These are phyloP conservation scores for Saccharomycopsis fermentans DNA, from an alignment of 805 yeast species.

Conservation along the genomic window DNA sequence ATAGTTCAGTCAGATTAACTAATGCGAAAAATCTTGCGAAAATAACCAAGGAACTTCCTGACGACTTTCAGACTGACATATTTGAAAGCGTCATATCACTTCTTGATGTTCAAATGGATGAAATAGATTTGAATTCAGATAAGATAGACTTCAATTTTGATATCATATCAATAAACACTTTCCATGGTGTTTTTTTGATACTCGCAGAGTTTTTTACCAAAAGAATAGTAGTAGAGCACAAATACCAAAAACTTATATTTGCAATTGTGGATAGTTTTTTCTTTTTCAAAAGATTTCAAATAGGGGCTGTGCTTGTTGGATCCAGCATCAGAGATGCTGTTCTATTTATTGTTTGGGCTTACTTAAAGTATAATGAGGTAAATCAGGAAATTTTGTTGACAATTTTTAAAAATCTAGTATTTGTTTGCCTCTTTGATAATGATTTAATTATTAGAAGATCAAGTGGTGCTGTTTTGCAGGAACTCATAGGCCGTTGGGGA, in stretches of 20 bases:
- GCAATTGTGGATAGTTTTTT: slow-evolving; percentile 22
- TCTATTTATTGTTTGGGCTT: slow-evolving; percentile 77
- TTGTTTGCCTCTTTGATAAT: slow-evolving; percentile 54
- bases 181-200: slow-evolving; percentile 50
- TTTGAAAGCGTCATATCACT: slow-evolving; percentile 20
- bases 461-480: slow-evolving; percentile 81
- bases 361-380: slow-evolving; percentile 34
- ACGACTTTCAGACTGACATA: slow-evolving; percentile 33
- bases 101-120: slow-evolving; percentile 16
- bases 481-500: slow-evolving; percentile 70
- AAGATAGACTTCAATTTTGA: slow-evolving; percentile 24
- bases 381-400: slow-evolving; percentile 19
- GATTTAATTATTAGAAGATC: slow-evolving; percentile 73
- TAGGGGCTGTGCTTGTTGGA: slow-evolving; percentile 43
- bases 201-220: slow-evolving; percentile 39
- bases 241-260: slow-evolving; percentile 27
- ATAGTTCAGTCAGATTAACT: slow-evolving; percentile 49
- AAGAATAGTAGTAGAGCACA: slow-evolving; percentile 18
- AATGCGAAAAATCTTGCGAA: slow-evolving; percentile 58
- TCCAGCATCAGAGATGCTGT: slow-evolving; percentile 73
- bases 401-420: slow-evolving; percentile 30
- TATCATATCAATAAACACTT: slow-evolving; percentile 31
- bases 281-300: slow-evolving; percentile 46
- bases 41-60: slow-evolving; percentile 28
- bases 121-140: slow-evolving; percentile 3